Evolutionary conservation across 371 early-diverging fungal genomes (phyloP).

Genomic region (Parasitella parasitica): DNA sequence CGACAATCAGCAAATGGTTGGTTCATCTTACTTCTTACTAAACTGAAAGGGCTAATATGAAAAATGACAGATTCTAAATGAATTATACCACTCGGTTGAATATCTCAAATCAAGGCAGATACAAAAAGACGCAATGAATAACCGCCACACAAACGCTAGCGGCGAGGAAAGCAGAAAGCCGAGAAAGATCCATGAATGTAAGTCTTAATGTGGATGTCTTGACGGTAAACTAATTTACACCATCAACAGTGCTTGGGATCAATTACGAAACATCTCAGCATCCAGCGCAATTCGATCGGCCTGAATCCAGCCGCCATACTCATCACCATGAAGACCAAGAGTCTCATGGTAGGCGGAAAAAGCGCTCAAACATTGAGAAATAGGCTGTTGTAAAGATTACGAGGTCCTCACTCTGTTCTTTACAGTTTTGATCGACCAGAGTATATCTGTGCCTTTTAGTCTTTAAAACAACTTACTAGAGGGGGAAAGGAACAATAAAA

Average conservation of each 20-base stretch:
- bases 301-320: not conserved
- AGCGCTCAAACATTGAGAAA: not conserved
- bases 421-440: not conserved
- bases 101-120: slow-evolving; percentile 1
- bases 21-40: not conserved
- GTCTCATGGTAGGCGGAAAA: not conserved
- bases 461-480: not conserved
- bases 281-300: not conserved
- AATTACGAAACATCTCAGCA: not conserved
- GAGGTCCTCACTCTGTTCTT: not conserved
- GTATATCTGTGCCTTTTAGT: not conserved
- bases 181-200: slow-evolving; percentile 24
- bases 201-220: too few species aligned
- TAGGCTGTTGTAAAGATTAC: not conserved
- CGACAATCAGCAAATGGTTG: slow-evolving; percentile 16
- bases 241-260: not conserved
- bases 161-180: slow-evolving; percentile 8
- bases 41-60: not conserved
- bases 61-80: slow-evolving; percentile 9
- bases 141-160: not conserved
- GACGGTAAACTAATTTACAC: too few species aligned
- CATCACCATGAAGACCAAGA: not conserved
- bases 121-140: not conserved
- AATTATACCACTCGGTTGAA: slow-evolving; percentile 1
- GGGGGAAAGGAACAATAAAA: slow-evolving; percentile 14